phyloP scores from a whole-genome alignment of 768 basidiomycete species.

The Postia placenta region DNA sequence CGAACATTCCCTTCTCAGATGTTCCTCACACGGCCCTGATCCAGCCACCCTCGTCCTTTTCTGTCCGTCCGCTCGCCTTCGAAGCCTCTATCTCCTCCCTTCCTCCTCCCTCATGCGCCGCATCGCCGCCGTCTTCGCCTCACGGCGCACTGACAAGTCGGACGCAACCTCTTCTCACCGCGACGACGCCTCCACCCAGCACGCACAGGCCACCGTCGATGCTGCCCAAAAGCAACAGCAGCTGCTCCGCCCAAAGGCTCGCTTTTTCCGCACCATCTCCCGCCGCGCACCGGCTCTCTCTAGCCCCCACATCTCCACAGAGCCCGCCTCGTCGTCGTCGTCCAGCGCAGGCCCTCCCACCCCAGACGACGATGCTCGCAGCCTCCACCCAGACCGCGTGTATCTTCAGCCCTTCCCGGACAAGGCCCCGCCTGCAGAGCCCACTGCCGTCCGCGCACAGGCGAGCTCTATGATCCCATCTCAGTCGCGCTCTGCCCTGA shows the following conservation, averaged over 20 bases:
- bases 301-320: slow-evolving; percentile 18
- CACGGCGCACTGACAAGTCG: slow-evolving; percentile 35
- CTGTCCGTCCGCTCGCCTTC: neutral
- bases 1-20: neutral
- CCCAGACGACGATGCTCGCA: slow-evolving; percentile 46
- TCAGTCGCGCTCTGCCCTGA: slow-evolving; percentile 1
- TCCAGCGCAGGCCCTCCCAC: slow-evolving; percentile 49
- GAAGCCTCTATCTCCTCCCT: neutral
- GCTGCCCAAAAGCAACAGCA: slow-evolving; percentile 5
- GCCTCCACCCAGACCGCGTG: neutral
- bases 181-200: slow-evolving; percentile 13
- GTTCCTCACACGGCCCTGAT: too few species aligned
- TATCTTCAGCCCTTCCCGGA: slow-evolving; percentile 8
- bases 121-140: slow-evolving; percentile 48
- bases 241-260: slow-evolving; percentile 8
- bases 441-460: slow-evolving; percentile 8
- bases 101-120: slow-evolving; percentile 14
- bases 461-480: slow-evolving; percentile 9
- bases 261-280: slow-evolving; percentile 23
- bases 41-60: too few species aligned
- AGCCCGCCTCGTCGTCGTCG: slow-evolving; percentile 45
- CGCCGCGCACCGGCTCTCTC: slow-evolving; percentile 6
- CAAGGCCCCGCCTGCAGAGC: slow-evolving; percentile 8
- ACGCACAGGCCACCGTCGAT: neutral
- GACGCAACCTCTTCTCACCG: slow-evolving; percentile 20